Conservation (phyloP, 257 asterid genomes). For the Ballota nigra region DNA sequence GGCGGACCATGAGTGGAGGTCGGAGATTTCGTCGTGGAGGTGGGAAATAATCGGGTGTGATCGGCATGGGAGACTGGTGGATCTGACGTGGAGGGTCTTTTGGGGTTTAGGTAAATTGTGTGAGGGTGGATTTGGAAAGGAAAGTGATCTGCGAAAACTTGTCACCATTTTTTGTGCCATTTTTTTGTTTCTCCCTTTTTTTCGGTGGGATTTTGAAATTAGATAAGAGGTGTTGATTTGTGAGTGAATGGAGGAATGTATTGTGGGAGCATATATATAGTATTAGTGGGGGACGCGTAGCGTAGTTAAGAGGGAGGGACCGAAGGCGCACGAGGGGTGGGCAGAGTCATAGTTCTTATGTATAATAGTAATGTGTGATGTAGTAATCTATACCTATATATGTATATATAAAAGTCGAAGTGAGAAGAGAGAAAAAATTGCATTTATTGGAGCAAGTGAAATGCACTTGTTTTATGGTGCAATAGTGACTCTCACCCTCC, state of each 20-base stretch:
- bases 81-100: constrained; percentile 62
- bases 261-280: constrained; percentile 27
- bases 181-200: not conserved
- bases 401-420: too few relatives aligned
- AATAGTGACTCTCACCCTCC: too few relatives aligned
- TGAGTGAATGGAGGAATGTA: not conserved
- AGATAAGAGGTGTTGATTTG: not conserved
- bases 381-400: too few relatives aligned
- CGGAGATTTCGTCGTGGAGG: constrained; percentile 52
- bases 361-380: too few relatives aligned
- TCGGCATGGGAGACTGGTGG: constrained; percentile 79
- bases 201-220: not conserved
- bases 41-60: constrained; percentile 70
- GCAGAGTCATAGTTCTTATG: not conserved
- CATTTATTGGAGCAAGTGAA: too few relatives aligned
- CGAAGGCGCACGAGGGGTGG: constrained; percentile 23
- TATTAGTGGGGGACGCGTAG: constrained; percentile 12
- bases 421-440: too few relatives aligned
- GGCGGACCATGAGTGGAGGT: constrained; percentile 42
- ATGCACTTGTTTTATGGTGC: too few relatives aligned
- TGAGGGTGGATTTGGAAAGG: constrained; percentile 62
- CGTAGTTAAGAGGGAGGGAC: constrained; percentile 2
- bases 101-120: constrained; percentile 29
- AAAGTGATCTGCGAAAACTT: constrained; percentile 70
- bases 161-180: constrained; percentile 76